Evolutionary conservation across 768 basidiomycete genomes (phyloP).

Genomic region (Russula vinacea): DNA sequence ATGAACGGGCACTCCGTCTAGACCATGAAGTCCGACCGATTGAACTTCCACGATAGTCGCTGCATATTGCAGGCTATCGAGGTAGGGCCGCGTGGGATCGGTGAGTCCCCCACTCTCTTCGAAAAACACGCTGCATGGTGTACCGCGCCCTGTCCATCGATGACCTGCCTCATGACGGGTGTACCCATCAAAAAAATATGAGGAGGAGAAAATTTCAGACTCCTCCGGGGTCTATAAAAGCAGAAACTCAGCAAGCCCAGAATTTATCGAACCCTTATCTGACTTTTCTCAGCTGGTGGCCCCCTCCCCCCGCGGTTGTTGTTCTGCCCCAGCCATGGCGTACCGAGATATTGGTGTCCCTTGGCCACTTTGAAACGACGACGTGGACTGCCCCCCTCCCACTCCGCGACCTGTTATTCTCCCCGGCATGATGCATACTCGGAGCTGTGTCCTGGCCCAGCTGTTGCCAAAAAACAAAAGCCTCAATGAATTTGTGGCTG

Average conservation of each 20-base stretch:
- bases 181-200: slow-evolving; percentile 6
- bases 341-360: neutral
- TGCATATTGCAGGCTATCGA: slow-evolving; percentile 6
- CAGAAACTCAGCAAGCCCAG: slow-evolving; percentile 23
- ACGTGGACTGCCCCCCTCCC: neutral
- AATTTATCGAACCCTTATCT: slow-evolving; percentile 19
- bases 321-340: neutral
- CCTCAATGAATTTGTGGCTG: neutral
- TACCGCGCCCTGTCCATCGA: slow-evolving; percentile 19
- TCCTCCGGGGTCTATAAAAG: slow-evolving; percentile 25
- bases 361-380: neutral
- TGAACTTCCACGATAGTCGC: slow-evolving; percentile 8
- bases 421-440: neutral
- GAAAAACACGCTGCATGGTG: slow-evolving; percentile 13
- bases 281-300: slow-evolving; percentile 7
- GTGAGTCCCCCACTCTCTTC: slow-evolving; percentile 16
- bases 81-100: slow-evolving; percentile 17
- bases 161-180: slow-evolving; percentile 19
- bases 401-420: neutral
- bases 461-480: neutral
- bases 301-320: neutral
- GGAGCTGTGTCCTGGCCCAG: slow-evolving; percentile 1
- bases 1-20: slow-evolving; percentile 8
- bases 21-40: slow-evolving; percentile 15
- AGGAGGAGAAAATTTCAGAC: slow-evolving; percentile 10